Evolutionary conservation across 352 stramenopile genomes (phyloP), one percentile per base, ranked within the genome.

Genomic region (Phytophthora pluvialis): DNA sequence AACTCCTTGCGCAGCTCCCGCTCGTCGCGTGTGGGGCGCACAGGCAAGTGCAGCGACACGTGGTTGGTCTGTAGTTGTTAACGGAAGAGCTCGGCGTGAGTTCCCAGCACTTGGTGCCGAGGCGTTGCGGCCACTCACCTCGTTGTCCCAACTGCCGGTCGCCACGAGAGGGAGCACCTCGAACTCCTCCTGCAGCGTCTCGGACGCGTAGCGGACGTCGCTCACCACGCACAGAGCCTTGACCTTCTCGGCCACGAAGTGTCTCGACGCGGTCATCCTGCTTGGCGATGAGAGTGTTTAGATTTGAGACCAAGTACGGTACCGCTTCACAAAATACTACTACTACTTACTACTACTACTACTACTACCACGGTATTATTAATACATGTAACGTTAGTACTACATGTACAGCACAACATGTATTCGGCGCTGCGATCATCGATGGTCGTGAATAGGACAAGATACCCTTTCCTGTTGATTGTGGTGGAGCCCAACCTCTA

Each of bases 181-280:
- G 47, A 73, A 70, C 11, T 77, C 63, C 15, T 66, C 47, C 9
- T 67, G 65, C 11, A 64, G 42, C 33, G 42, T 69, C 42, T 84
- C 72, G 4, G 70, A 70, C n/a, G 58, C 43, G 13, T 69, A 76
- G 38, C 59, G 71, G 25, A 86, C 75, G 63, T 89, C 80, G 50
- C 78, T 86, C 49, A 90, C 66, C 42, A 90, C 81, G 60, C 76
- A 87, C 48, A 92, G 46, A 40, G 83, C 72, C 36, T 75, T 72
- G 28, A 87, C 70, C 64, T 88, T 89, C 57, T 89, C 81, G 45
- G 70, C 69, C 60, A 89, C 75, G 46, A 89, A 89, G 65, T 89
- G 83, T 60, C 74, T 92, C 35, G 81, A 89, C 47, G 66, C 53
- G 42, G 61, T 86, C 55, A 79, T 69, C 35, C 12, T 71, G 38